Percentiles rank a stretch among this genome's conserved stretches.
These are phyloP conservation scores for Gynandropsis gynandra DNA, from an alignment of 345 rosid species.

Conservation along the genomic window DNA sequence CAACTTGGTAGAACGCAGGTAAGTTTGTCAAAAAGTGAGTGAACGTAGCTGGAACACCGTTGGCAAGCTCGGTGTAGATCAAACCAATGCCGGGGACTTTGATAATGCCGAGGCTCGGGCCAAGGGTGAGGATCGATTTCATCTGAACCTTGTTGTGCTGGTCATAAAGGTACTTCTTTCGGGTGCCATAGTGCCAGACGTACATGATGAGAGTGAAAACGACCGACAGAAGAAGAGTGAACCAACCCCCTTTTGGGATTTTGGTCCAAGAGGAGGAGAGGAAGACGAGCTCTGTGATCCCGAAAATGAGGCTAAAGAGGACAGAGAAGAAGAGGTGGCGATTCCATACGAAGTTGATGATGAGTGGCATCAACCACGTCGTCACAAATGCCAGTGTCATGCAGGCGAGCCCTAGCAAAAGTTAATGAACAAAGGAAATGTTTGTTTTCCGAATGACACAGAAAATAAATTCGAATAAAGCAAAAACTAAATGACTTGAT, in stretches of 20 bases:
- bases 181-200: slow-evolving; percentile 78
- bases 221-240: slow-evolving; percentile 53
- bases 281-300: slow-evolving; percentile 60
- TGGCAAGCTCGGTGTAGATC: slow-evolving; percentile 69
- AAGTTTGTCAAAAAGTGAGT: slow-evolving; percentile 74
- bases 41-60: slow-evolving; percentile 75
- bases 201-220: slow-evolving; percentile 44
- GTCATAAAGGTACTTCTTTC: slow-evolving; percentile 73
- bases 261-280: slow-evolving; percentile 48
- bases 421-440: not conserved
- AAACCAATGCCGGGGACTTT: slow-evolving; percentile 93
- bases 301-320: slow-evolving; percentile 51
- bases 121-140: slow-evolving; percentile 71
- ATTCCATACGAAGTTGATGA: slow-evolving; percentile 66
- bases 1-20: slow-evolving; percentile 88
- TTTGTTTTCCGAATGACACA: slow-evolving; percentile 1
- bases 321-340: slow-evolving; percentile 42
- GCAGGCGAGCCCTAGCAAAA: slow-evolving; percentile 67
- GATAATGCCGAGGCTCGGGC: slow-evolving; percentile 82
- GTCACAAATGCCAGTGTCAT: slow-evolving; percentile 56
- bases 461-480: not conserved
- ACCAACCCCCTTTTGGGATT: slow-evolving; percentile 79
- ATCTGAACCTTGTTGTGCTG: slow-evolving; percentile 71
- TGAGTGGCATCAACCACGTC: slow-evolving; percentile 64
- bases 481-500: not conserved